Evolutionary conservation across 73 alveolate species (phyloP).

Genomic region (Blepharisma stoltei): DNA sequence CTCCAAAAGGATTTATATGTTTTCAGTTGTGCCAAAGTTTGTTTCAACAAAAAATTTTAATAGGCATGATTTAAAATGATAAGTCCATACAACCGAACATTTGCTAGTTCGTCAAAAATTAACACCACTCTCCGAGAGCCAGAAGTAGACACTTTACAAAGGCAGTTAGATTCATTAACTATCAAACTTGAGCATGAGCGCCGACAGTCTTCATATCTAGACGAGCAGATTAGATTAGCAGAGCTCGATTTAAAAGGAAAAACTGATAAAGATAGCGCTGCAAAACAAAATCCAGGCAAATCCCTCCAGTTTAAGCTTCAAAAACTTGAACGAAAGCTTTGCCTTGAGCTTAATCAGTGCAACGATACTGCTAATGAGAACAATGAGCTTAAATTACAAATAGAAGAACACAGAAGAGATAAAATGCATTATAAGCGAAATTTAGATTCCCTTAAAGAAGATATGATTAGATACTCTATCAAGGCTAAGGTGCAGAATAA

Average conservation of each 20-base stretch:
- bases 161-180: neutral
- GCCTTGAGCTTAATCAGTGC: slow-evolving; percentile 39
- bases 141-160: no score
- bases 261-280: no score
- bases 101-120: no score
- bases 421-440: slow-evolving; percentile 30
- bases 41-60: no score
- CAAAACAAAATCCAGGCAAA: no score
- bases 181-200: slow-evolving; percentile 16
- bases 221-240: neutral
- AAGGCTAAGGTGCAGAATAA: slow-evolving; percentile 41
- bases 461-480: slow-evolving; percentile 35
- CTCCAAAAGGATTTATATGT: no score
- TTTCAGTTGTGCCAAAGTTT: no score
- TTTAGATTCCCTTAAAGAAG: slow-evolving; percentile 26
- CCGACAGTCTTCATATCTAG: neutral
- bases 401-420: slow-evolving; percentile 59
- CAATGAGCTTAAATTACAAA: slow-evolving; percentile 34
- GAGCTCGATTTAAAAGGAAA: no score
- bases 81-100: no score
- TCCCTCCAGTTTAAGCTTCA: neutral
- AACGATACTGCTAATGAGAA: slow-evolving; percentile 51
- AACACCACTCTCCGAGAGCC: no score
- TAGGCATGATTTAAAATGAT: no score
- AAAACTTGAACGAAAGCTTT: slow-evolving; percentile 57